These are phyloP conservation scores for Xylariaceae sp. DNA, from an alignment of 2,329 filamentous ascomycete genomes.

Conservation along the genomic window DNA sequence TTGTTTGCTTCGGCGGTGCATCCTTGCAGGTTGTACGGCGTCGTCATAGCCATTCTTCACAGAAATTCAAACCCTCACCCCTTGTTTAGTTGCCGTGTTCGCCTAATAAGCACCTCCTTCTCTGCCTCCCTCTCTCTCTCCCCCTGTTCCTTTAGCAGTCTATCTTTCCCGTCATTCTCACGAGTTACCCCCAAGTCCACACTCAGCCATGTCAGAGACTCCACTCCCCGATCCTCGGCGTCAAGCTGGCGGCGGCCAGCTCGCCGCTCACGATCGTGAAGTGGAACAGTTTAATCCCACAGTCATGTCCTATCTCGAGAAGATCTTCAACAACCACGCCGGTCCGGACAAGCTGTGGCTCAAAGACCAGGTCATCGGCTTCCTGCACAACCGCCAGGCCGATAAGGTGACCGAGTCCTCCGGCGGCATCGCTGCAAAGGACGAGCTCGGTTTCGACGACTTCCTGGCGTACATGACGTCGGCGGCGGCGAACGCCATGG, in stretches of 20 bases:
- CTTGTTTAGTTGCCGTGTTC: too few species aligned
- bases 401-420: conserved; percentile 30
- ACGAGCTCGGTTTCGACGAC: conserved; percentile 39
- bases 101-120: too few species aligned
- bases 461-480: conserved; percentile 56
- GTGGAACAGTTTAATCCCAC: conserved; percentile 38
- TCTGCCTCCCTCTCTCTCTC: too few species aligned
- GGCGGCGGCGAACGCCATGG: conserved; percentile 37
- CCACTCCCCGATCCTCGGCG: conserved; percentile 29
- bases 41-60: too few species aligned
- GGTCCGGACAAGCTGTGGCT: conserved; percentile 39
- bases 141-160: too few species aligned
- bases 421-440: conserved; percentile 28
- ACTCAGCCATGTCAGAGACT: conserved; percentile 23
- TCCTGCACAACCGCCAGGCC: conserved; percentile 43
- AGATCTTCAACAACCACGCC: conserved; percentile 42
- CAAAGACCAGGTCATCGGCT: conserved; percentile 39
- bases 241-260: conserved; percentile 44
- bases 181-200: neutral
- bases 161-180: too few species aligned
- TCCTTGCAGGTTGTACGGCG: too few species aligned
- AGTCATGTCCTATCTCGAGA: conserved; percentile 39
- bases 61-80: too few species aligned
- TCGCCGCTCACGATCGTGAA: conserved; percentile 36
- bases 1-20: too few species aligned